Conservation (phyloP, 805 yeast genomes). For the Starmerella bombi region DNA sequence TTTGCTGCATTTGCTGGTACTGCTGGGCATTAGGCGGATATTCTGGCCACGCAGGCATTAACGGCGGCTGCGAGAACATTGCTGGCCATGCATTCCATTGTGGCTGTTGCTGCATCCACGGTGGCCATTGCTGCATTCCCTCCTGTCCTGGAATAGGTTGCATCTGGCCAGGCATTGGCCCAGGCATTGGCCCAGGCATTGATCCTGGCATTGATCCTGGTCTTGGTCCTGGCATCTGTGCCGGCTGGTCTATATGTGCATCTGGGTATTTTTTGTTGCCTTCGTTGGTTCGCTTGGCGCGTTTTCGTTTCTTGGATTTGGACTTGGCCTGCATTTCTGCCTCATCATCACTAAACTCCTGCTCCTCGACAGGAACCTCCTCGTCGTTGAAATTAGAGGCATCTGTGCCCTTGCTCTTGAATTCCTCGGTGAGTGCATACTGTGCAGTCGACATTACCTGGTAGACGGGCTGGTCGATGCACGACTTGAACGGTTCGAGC, state of each 20-base stretch:
- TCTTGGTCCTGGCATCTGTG: slow-evolving; percentile 3
- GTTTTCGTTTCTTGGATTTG: slow-evolving; percentile 47
- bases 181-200: slow-evolving; percentile 4
- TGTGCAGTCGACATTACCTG: slow-evolving; percentile 73
- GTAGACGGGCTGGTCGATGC: slow-evolving; percentile 45
- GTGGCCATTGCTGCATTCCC: slow-evolving; percentile 9
- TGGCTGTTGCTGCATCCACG: slow-evolving; percentile 3
- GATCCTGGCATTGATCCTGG: background rate
- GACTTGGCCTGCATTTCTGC: slow-evolving; percentile 59
- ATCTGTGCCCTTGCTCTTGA: slow-evolving; percentile 76
- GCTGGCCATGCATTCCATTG: too few relatives aligned
- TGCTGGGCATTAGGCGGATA: too few relatives aligned
- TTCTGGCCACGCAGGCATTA: too few relatives aligned
- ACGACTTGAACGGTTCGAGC: slow-evolving; percentile 34
- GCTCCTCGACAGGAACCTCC: slow-evolving; percentile 84
- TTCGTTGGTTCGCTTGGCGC: too few relatives aligned
- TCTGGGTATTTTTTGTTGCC: too few relatives aligned
- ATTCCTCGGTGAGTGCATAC: slow-evolving; percentile 60
- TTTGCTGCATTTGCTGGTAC: slow-evolving; percentile 2
- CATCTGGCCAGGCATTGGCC: background rate
- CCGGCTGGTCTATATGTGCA: too few relatives aligned
- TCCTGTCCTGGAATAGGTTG: slow-evolving; percentile 13
- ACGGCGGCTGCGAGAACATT: too few relatives aligned
- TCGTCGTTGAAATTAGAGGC: slow-evolving; percentile 93
- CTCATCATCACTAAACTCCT: slow-evolving; percentile 92